A percentile compares a stretch with the other conserved stretches of the same genome.
Conservation (phyloP, 2,329 filamentous ascomycete genomes). For the Trichoderma citrinoviride region DNA sequence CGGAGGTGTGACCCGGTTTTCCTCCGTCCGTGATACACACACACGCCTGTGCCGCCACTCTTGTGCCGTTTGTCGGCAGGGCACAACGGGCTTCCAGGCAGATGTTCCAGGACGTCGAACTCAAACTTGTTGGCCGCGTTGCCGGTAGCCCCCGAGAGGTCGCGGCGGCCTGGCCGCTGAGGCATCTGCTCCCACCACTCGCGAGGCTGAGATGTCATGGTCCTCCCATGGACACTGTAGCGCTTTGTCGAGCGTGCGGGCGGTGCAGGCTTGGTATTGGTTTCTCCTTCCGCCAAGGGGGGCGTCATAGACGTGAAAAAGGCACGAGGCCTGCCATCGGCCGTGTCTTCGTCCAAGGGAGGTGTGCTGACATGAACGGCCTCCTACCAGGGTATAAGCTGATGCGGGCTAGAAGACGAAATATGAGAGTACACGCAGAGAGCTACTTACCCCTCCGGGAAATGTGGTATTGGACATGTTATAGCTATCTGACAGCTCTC, state of each 20-base stretch:
- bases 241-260: conserved; percentile 22
- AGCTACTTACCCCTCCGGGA: conserved; percentile 36
- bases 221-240: conserved; percentile 27
- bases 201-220: conserved; percentile 28
- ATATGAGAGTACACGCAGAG: neutral
- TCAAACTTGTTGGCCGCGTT: conserved; percentile 36
- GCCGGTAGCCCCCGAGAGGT: conserved; percentile 20
- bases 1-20: conserved; percentile 24
- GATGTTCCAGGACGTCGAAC: conserved; percentile 51
- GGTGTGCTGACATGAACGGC: conserved; percentile 49
- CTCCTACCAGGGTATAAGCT: conserved; percentile 40
- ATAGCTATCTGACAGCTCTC: conserved; percentile 20
- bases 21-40: conserved; percentile 49
- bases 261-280: conserved; percentile 3
- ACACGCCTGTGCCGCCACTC: conserved; percentile 47
- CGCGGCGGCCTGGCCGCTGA: conserved; percentile 26
- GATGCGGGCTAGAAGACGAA: neutral
- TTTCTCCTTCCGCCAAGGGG: conserved; percentile 24
- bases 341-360: conserved; percentile 41
- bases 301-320: conserved; percentile 45
- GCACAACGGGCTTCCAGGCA: conserved; percentile 51
- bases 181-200: conserved; percentile 40
- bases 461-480: conserved; percentile 29
- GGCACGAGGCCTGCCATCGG: conserved; percentile 38
- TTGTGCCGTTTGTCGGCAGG: conserved; percentile 46